phyloP scores from a whole-genome alignment of 768 basidiomycete genomes.

The Polyporus arcularius region DNA sequence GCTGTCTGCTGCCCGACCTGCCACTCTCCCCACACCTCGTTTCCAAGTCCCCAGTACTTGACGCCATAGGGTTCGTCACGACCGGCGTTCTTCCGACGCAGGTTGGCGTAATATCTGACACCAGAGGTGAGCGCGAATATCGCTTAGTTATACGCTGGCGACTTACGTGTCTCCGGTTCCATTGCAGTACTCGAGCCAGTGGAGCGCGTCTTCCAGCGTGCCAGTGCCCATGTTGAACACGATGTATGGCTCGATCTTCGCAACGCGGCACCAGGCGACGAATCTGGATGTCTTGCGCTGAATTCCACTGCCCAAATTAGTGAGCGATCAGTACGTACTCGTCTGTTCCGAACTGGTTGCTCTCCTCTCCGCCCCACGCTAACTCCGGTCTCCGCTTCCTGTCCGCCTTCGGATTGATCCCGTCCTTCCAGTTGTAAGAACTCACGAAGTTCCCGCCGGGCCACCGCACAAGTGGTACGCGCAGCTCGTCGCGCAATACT shows the following conservation, averaged over 20 bases:
- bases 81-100: slow-evolving; percentile 55
- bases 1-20: slow-evolving; percentile 60
- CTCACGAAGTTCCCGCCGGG: slow-evolving; percentile 29
- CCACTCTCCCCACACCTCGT: slow-evolving; percentile 61
- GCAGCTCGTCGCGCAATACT: slow-evolving; percentile 24
- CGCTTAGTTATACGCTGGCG: neutral
- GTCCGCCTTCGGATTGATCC: slow-evolving; percentile 50
- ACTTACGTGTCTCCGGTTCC: slow-evolving; percentile 40
- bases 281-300: slow-evolving; percentile 39
- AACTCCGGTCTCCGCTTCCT: slow-evolving; percentile 59
- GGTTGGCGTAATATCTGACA: slow-evolving; percentile 49
- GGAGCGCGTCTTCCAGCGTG: slow-evolving; percentile 58
- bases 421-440: slow-evolving; percentile 41
- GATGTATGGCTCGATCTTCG: slow-evolving; percentile 58
- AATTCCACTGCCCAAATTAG: neutral
- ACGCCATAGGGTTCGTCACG: slow-evolving; percentile 54
- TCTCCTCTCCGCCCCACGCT: slow-evolving; percentile 61
- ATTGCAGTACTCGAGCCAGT: slow-evolving; percentile 67
- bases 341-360: slow-evolving; percentile 61
- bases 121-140: neutral
- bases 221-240: slow-evolving; percentile 69
- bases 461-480: slow-evolving; percentile 25
- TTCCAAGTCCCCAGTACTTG: slow-evolving; percentile 44
- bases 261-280: slow-evolving; percentile 53
- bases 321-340: slow-evolving; percentile 16